These are phyloP conservation scores for Monilinia laxa DNA, from an alignment of 2,329 filamentous ascomycete species.

Conservation along the genomic window DNA sequence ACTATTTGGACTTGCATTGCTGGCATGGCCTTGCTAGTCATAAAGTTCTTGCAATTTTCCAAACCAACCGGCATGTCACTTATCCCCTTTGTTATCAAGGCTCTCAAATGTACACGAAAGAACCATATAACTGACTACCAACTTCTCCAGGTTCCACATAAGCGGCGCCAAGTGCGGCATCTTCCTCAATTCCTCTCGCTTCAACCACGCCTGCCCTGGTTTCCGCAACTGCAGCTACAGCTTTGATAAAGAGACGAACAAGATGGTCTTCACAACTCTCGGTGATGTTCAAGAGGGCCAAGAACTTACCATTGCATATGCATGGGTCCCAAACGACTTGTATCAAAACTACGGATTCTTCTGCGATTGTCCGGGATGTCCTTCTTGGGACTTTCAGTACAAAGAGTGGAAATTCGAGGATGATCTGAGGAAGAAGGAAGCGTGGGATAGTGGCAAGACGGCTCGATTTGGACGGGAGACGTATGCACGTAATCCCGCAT, in stretches of 20 bases:
- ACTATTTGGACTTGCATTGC: constrained; percentile 30
- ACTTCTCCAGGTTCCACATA: constrained; percentile 11
- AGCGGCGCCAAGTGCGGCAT: not conserved
- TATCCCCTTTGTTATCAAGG: not conserved
- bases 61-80: constrained; percentile 37
- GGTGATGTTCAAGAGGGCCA: constrained; percentile 45
- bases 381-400: constrained; percentile 6
- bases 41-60: constrained; percentile 33
- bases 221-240: constrained; percentile 47
- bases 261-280: constrained; percentile 46
- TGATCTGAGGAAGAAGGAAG: not conserved
- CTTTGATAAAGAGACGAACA: constrained; percentile 36
- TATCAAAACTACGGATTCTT: constrained; percentile 52
- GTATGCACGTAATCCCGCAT: not conserved
- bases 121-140: not conserved
- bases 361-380: constrained; percentile 52
- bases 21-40: constrained; percentile 26
- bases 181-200: constrained; percentile 53
- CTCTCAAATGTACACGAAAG: not conserved
- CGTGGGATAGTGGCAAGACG: not conserved
- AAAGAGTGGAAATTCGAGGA: constrained; percentile 18
- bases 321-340: constrained; percentile 43
- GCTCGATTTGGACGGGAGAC: not conserved
- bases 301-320: constrained; percentile 55
- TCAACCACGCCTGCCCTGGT: constrained; percentile 57